Base-by-base conservation (phyloP, 257 asterid species). In the Misopates orontium region DNA sequence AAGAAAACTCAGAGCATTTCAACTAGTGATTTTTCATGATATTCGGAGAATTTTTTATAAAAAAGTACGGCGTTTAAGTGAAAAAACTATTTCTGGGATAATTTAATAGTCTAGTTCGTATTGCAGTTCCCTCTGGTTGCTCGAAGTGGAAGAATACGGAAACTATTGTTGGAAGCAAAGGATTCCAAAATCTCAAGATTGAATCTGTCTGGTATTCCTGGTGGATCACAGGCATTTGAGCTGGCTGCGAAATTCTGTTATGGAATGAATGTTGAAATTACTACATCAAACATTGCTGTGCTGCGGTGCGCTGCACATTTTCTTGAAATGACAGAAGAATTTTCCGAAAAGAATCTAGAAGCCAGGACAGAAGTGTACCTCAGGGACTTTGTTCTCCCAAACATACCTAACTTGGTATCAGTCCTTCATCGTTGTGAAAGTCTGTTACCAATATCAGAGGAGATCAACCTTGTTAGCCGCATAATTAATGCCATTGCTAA, bases 161-260 rank as follows among this genome's bases (percentile, higher is more conserved):
- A 83, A 78, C 84, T 85, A 52, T 74, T 85, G 18, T 79, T 83
- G 0, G 78, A 83, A 54, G 82, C 82, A 56, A 77, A 82, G 59
- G 73, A 69, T 47, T 51, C 89, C 16, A 77, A 74, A 48, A 71
- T 77, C 48, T 64, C 86, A 7, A 77, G 68, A 67, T 75, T 84
- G 62, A 77, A 80, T 40, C 87, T 88, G 31, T 32, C 67, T n/a
- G 71, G 78, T 63, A 67, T 84, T 9, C 95, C 96, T 13, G 95
- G 95, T 20, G 90, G 96, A 8, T 73, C 87, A 0, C 82, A 84
- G 51, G 67, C 86, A 45, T 88, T 88, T 57, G 91, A 88, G 54
- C 95, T 85, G 7, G 91, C 89, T 1, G 91, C 89, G 0, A 85
- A 80, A 48, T 88, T 85, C 56, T 88, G 91, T 60, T 88, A 88